These are phyloP conservation scores for Pseudocercospora vitis DNA, from an alignment of 2,329 filamentous ascomycete genomes.

Conservation along the genomic window DNA sequence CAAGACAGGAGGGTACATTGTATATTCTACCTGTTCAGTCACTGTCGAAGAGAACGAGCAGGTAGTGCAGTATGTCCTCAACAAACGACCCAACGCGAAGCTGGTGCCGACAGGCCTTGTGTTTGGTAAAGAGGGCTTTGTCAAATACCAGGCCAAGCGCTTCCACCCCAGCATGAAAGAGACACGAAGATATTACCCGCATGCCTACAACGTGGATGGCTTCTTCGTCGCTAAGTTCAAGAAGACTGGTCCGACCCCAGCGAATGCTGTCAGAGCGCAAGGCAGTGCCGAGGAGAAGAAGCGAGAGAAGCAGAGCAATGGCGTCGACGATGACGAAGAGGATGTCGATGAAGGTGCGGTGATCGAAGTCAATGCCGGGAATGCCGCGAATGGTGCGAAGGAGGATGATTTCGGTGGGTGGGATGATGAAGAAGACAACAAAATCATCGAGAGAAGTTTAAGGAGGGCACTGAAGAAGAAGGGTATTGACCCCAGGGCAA, in stretches of 20 bases:
- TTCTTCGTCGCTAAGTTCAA: slow-evolving; percentile 99
- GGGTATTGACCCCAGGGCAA: slow-evolving; percentile 49
- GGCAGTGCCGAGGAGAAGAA: slow-evolving; percentile 35
- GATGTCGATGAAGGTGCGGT: slow-evolving; percentile 50
- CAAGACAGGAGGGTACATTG: slow-evolving; percentile 91
- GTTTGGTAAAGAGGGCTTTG: slow-evolving; percentile 93
- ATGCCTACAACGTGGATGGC: slow-evolving; percentile 92
- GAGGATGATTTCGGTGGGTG: slow-evolving; percentile 47
- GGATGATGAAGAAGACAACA: slow-evolving; percentile 52
- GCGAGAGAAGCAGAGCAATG: slow-evolving; percentile 27
- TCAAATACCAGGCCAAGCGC: slow-evolving; percentile 82
- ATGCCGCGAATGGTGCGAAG: slow-evolving; percentile 33
- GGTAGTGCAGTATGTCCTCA: slow-evolving; percentile 90
- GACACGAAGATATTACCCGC: slow-evolving; percentile 83
- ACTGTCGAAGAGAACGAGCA: slow-evolving; percentile 92
- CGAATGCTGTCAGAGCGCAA: slow-evolving; percentile 52
- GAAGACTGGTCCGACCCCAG: slow-evolving; percentile 77
- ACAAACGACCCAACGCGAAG: slow-evolving; percentile 87
- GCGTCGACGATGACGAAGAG: slow-evolving; percentile 56
- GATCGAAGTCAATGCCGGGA: slow-evolving; percentile 49
- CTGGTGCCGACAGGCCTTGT: slow-evolving; percentile 87
- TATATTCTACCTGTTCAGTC: slow-evolving; percentile 95
- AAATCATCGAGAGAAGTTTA: slow-evolving; percentile 49
- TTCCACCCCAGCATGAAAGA: slow-evolving; percentile 84
- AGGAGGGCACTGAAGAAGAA: slow-evolving; percentile 47